Conservation (phyloP, 148 eudicot genomes). For the Heliosperma pusillum region DNA sequence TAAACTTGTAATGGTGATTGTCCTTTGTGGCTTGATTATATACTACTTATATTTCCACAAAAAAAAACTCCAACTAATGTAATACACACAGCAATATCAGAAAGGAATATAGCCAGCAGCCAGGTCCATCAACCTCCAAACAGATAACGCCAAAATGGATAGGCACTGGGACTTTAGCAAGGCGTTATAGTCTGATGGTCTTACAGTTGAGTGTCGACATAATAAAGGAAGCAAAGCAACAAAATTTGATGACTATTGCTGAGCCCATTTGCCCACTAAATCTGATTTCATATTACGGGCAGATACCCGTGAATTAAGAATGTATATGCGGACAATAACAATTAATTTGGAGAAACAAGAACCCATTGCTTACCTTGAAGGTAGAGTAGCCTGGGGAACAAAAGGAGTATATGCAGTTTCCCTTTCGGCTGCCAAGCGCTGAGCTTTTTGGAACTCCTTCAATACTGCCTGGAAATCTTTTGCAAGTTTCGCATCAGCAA, state of each 20-base stretch:
- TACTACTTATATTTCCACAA: no score
- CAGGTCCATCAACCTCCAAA: no score
- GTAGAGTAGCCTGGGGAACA: constrained; percentile 59
- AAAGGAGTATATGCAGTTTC: constrained; percentile 79
- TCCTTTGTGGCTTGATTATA: no score
- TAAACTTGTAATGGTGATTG: no score
- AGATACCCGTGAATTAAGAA: not conserved
- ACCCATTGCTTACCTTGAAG: constrained; percentile 50
- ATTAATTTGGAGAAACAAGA: constrained; percentile 1
- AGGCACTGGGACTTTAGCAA: not conserved
- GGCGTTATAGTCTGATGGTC: not conserved
- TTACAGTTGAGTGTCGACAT: not conserved
- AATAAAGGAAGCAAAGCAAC: not conserved
- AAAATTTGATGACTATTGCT: not conserved
- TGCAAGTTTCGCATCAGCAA: constrained; percentile 85
- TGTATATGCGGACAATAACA: not conserved
- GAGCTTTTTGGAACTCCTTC: constrained; percentile 84
- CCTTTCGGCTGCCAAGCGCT: constrained; percentile 84
- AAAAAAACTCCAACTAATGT: no score
- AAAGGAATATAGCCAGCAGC: no score
- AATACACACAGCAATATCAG: no score
- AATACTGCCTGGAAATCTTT: constrained; percentile 80
- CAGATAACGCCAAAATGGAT: no score
- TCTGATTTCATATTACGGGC: not conserved
- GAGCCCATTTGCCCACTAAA: not conserved